Evolutionary conservation across 352 stramenopile species (phyloP).

Genomic region (Globisporangium echinulatum): DNA sequence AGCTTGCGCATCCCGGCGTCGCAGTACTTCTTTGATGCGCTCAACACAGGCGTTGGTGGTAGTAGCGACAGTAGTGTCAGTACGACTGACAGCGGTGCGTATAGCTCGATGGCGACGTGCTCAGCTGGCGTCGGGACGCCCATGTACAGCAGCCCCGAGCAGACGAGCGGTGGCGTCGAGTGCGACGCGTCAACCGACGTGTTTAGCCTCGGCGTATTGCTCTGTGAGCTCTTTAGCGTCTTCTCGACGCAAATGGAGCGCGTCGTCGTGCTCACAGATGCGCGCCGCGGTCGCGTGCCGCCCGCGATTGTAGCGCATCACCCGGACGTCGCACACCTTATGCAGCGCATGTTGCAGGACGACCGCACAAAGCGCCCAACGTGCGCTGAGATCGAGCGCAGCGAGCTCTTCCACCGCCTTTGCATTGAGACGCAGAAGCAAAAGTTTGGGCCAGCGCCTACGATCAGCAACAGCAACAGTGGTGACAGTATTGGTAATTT

Average conservation of each 20-base stretch:
- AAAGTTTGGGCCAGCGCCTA: background rate
- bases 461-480: background rate
- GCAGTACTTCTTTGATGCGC: conserved; percentile 44
- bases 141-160: conserved; percentile 72
- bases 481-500: background rate
- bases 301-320: conserved; percentile 21
- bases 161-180: conserved; percentile 32
- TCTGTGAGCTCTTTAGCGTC: conserved; percentile 69
- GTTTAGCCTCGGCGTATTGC: conserved; percentile 64
- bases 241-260: conserved; percentile 82
- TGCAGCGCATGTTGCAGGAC: conserved; percentile 42
- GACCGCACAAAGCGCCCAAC: conserved; percentile 34
- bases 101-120: conserved; percentile 10
- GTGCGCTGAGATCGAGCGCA: conserved; percentile 42
- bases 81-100: too few relatives aligned
- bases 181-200: conserved; percentile 55
- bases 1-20: conserved; percentile 47
- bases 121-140: conserved; percentile 71
- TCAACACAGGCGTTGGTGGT: conserved; percentile 15
- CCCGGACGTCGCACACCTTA: conserved; percentile 35
- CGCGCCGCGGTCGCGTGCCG: conserved; percentile 36
- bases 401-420: conserved; percentile 5
- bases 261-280: conserved; percentile 42
- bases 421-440: conserved; percentile 6
- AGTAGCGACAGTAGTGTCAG: background rate